phyloP scores from a whole-genome alignment of 2,329 filamentous ascomycete genomes.

The Clonostachys sp. region DNA sequence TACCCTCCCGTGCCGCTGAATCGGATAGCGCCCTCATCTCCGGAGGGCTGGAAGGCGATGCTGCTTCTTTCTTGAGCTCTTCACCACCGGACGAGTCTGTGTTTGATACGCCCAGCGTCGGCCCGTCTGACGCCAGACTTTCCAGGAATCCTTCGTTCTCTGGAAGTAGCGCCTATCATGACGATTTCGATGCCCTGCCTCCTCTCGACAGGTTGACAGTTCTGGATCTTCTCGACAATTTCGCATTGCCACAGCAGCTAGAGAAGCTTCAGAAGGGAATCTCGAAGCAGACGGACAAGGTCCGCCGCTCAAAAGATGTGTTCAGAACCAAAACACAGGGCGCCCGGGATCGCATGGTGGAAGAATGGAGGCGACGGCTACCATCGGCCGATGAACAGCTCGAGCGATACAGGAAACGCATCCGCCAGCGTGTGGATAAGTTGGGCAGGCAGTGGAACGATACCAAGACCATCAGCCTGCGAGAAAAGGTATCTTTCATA shows the following conservation, averaged over 20 bases:
- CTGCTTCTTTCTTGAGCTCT: constrained; percentile 30
- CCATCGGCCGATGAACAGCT: constrained; percentile 89
- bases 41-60: not conserved
- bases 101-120: constrained; percentile 46
- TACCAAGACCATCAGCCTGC: constrained; percentile 77
- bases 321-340: constrained; percentile 70
- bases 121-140: constrained; percentile 40
- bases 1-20: no score
- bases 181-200: constrained; percentile 82
- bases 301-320: constrained; percentile 76
- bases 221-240: constrained; percentile 91
- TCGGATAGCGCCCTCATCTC: no score
- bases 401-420: constrained; percentile 81
- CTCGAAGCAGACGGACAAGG: constrained; percentile 77
- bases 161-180: constrained; percentile 79
- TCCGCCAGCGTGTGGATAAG: constrained; percentile 85
- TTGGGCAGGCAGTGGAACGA: constrained; percentile 84
- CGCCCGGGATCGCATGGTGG: constrained; percentile 85
- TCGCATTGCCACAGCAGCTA: constrained; percentile 83
- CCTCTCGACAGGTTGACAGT: constrained; percentile 86
- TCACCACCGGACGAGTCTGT: constrained; percentile 37
- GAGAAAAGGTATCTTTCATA: constrained; percentile 96
- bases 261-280: constrained; percentile 86
- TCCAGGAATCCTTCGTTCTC: constrained; percentile 80
- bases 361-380: constrained; percentile 84